Evolutionary conservation across 805 yeast genomes (phyloP).

Genomic region (Candida cerambycidarum): DNA sequence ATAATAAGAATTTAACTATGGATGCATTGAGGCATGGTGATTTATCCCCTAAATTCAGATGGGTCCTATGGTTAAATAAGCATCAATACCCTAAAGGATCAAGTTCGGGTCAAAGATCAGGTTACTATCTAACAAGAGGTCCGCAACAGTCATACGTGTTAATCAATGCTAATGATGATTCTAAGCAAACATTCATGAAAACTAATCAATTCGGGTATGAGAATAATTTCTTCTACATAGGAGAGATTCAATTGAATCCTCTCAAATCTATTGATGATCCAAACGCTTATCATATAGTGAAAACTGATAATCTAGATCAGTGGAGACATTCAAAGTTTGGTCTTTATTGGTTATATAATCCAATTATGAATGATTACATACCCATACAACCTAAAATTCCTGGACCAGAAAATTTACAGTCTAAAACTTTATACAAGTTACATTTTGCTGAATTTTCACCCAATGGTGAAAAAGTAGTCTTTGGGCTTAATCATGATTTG

Average conservation of each 20-base stretch:
- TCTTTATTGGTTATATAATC: conserved; percentile 37
- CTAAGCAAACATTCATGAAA: conserved; percentile 26
- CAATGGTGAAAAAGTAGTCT: conserved; percentile 51
- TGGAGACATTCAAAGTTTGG: conserved; percentile 42
- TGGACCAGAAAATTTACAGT: conserved; percentile 9
- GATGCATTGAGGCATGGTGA: conserved; percentile 23
- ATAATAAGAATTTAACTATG: conserved; percentile 29
- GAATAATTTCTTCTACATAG: conserved; percentile 34
- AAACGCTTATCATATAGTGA: conserved; percentile 48
- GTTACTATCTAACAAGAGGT: conserved; percentile 28
- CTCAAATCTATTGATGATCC: conserved; percentile 44
- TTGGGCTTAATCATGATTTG: conserved; percentile 56
- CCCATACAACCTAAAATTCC: conserved; percentile 33
- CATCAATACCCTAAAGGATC: conserved; percentile 32
- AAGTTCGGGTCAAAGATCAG: conserved; percentile 17
- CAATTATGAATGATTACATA: conserved; percentile 23
- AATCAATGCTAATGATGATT: conserved; percentile 24
- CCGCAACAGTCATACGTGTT: conserved; percentile 18
- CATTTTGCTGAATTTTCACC: conserved; percentile 68
- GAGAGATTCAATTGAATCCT: conserved; percentile 38
- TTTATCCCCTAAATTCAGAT: conserved; percentile 17
- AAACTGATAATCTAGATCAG: conserved; percentile 48
- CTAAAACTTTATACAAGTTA: conserved; percentile 23
- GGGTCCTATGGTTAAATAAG: conserved; percentile 28
- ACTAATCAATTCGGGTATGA: conserved; percentile 38